Evolutionary conservation across 805 yeast species (phyloP), one percentile per base, ranked within the genome.

Genomic region (Lachancea quebecensis): DNA sequence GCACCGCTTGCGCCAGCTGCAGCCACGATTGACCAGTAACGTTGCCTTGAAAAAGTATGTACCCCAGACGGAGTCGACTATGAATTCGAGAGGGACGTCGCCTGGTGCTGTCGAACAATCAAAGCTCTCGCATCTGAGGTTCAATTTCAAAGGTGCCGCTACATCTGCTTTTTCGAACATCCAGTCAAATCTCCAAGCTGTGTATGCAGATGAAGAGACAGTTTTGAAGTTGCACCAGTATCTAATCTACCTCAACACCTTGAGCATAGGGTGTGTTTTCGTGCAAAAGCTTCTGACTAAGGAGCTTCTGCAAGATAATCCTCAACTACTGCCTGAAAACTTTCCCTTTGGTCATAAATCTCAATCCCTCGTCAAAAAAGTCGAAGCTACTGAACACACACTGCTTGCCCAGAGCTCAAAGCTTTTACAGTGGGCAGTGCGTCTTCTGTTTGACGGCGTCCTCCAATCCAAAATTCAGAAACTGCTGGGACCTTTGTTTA

Each of bases 231-330:
- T 85, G 12, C 72, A 78, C 29, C 77, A 75, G 12, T 89, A 79
- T 57, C 66, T 88, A 35, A 67, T 85, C 1, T 77, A 82, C 47
- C 67, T 89, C 48, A 90, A 91, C 63, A 81, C 95, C 1, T 69
- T 89, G 4, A 78, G 82, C 10, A 66, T 81, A 36, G 80, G 85
- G 18, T 72, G 75, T 17, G 71, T 68, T 7, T 85, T 86, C 56
- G 69, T 85, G 30, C 60, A 65, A 10, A 78, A 75, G 46, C 64
- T 86, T 33, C 52, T 80, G 9, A 65, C 54, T 3, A 49, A 51
- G 12, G 68, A 66, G 45, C 50, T 67, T 11, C 38, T 67, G 12
- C 54, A 53, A 15, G 66, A 66, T 36, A 61, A 61, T 36, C 53
- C 59, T 4, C 57, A 43, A n/a, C 42, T 65, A n/a, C 30, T 71